Evolutionary conservation across 1,284 basidiomycete species (phyloP), one percentile per base, ranked within the genome.

Genomic region (Phellinidium pouzarii): DNA sequence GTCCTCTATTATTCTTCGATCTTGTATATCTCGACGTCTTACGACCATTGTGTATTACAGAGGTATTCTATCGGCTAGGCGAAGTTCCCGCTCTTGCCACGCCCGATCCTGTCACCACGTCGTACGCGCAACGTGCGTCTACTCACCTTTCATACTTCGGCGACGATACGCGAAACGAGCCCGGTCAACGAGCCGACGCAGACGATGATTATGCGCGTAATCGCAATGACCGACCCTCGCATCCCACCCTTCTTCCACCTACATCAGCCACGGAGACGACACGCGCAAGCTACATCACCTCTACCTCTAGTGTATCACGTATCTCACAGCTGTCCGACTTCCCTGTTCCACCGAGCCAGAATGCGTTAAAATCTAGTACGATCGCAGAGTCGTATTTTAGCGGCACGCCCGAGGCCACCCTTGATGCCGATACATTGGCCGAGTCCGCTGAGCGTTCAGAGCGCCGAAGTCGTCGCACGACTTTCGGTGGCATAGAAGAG

Each of bases 251-350:
- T 17, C 68, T 69, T 38, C 67, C 68, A 14, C 71, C 70, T 9
- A 25, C 60, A n/a, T 67, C 74, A 9, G 64, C 71, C 2, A 79
- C 59, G 51, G 59, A 46, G 42, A 66, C 62, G 11, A 68, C 71
- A 7, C 78, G 86, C 23, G 78, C 79, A 59, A 88, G 86, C 62
- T 82, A 76, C 64, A 70, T 82, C 72, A 87, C 86, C 1, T 74
- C 70, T 27, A 80, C 78, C 1, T 79, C 78, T 0, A 71, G 70
- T 29, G 59, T 66, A 23, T 87, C 84, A 1, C 74, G 74, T 37
- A 86, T 87, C 68, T 86, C 83, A 3, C 74, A 74, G 8, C 73
- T 88, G n/a, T 86, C 84, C 4, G 85, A 87, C 60, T 88, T 88
- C 64, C 85, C 85, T 1, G 68, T 67, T 8, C 85, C 78, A 2